A percentile compares a stretch with the other conserved stretches of the same genome.
Evolutionary conservation across 805 yeast genomes (phyloP).

Genomic region (Wickerhamiella azymoides): DNA sequence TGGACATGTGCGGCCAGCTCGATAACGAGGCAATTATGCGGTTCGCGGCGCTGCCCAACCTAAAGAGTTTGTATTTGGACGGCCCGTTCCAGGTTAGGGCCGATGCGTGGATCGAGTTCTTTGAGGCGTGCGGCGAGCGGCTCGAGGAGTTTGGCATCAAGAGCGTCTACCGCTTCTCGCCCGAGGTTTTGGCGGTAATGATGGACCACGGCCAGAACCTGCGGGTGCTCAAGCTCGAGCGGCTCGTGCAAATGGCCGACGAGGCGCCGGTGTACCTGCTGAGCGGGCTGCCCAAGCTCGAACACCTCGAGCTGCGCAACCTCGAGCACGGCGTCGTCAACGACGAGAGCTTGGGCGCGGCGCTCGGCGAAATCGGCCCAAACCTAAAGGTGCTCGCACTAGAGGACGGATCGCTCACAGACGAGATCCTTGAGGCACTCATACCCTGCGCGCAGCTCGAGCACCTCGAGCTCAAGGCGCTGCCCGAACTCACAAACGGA

Average conservation of each 20-base stretch:
- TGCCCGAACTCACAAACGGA: conserved; percentile 57
- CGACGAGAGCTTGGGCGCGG: conserved; percentile 51
- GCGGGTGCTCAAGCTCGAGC: conserved; percentile 43
- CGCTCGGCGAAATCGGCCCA: conserved; percentile 40
- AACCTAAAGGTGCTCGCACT: conserved; percentile 43
- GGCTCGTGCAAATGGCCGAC: conserved; percentile 59
- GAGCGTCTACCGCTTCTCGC: conserved; percentile 73
- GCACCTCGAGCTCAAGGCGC: conserved; percentile 39
- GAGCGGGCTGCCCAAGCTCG: conserved; percentile 41
- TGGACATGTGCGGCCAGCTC: conserved; percentile 88
- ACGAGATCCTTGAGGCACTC: conserved; percentile 34
- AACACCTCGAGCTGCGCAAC: conserved; percentile 49
- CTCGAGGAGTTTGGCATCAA: conserved; percentile 48
- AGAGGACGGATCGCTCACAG: conserved; percentile 64
- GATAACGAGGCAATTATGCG: conserved; percentile 63
- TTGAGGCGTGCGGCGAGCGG: conserved; percentile 41
- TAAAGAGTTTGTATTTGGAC: conserved; percentile 51
- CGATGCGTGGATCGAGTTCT: conserved; percentile 61
- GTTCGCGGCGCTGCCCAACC: conserved; percentile 39
- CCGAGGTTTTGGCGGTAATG: conserved; percentile 48
- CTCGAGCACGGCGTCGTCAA: conserved; percentile 52
- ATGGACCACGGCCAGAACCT: conserved; percentile 45
- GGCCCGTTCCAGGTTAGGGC: conserved; percentile 84
- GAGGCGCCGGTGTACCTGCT: conserved; percentile 45
- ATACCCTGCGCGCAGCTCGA: conserved; percentile 36